phyloP scores from a whole-genome alignment of 2,329 filamentous ascomycete species.

The Diaporthe capsici region DNA sequence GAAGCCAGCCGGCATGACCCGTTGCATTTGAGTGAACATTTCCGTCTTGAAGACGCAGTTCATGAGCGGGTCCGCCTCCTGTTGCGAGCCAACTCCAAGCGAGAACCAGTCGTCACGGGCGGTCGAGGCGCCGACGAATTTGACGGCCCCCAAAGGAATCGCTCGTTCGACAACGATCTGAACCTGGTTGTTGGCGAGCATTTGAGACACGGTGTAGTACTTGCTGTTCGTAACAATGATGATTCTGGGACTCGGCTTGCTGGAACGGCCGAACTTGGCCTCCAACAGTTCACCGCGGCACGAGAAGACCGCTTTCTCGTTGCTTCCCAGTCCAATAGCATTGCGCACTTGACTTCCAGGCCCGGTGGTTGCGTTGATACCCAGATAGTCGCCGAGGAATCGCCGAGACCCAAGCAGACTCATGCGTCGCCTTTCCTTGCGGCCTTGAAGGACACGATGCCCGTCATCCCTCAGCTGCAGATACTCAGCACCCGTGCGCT shows the following conservation, averaged over 20 bases:
- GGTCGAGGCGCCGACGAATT: slow-evolving; percentile 85
- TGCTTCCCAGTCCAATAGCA: slow-evolving; percentile 77
- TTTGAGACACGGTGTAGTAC: slow-evolving; percentile 90
- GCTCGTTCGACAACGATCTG: slow-evolving; percentile 86
- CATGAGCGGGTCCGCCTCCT: slow-evolving; percentile 93
- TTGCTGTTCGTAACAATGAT: slow-evolving; percentile 88
- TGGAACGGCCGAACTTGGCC: slow-evolving; percentile 95
- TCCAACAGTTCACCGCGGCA: slow-evolving; percentile 92
- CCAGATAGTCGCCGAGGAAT: slow-evolving; percentile 95
- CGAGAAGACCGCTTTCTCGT: slow-evolving; percentile 88
- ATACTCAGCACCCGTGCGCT: slow-evolving; percentile 90
- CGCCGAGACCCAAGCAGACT: slow-evolving; percentile 92
- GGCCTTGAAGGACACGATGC: slow-evolving; percentile 83
- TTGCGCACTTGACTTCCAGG: slow-evolving; percentile 85
- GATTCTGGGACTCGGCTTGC: slow-evolving; percentile 89
- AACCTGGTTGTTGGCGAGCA: slow-evolving; percentile 84
- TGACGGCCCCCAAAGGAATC: slow-evolving; percentile 88
- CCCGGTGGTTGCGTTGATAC: slow-evolving; percentile 84
- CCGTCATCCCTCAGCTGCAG: slow-evolving; percentile 90
- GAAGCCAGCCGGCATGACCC: slow-evolving; percentile 83
- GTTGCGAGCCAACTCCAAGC: slow-evolving; percentile 87
- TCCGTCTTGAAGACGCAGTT: slow-evolving; percentile 98
- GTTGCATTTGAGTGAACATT: slow-evolving; percentile 92
- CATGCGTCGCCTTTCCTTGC: slow-evolving; percentile 92
- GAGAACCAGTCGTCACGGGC: slow-evolving; percentile 98